Conservation (phyloP, 352 stramenopile genomes). For the Phytophthora megakarya region DNA sequence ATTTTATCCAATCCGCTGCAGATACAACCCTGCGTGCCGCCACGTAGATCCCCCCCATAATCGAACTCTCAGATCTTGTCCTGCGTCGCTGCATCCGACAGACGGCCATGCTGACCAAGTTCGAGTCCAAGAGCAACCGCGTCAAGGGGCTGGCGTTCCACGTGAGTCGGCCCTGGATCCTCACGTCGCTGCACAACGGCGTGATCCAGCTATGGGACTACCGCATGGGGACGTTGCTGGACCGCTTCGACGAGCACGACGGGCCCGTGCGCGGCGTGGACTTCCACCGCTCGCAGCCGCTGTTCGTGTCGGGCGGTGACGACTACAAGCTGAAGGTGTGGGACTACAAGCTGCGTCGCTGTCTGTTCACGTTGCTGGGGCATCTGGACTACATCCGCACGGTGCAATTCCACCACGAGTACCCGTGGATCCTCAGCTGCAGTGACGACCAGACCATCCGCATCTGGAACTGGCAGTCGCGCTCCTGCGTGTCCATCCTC, state of each 20-base stretch:
- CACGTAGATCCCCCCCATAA: constrained; percentile 33
- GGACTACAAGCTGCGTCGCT: constrained; percentile 99
- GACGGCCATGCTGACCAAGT: constrained; percentile 97
- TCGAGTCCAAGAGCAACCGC: constrained; percentile 99
- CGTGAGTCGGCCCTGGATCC: constrained; percentile 98
- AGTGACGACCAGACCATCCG: constrained; percentile 99
- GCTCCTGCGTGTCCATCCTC: constrained; percentile 98
- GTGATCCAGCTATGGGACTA: constrained; percentile 99
- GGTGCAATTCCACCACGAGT: constrained; percentile 99
- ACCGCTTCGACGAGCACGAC: constrained; percentile 99
- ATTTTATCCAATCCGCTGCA: constrained; percentile 20
- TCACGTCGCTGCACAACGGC: constrained; percentile 99
- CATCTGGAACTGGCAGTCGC: constrained; percentile 99
- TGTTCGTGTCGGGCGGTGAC: constrained; percentile 99
- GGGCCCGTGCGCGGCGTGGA: constrained; percentile 98
- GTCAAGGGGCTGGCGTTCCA: constrained; percentile 99
- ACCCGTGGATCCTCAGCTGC: constrained; percentile 98
- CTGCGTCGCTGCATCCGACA: neutral
- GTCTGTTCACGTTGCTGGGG: constrained; percentile 98
- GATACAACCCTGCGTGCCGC: neutral
- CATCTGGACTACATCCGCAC: constrained; percentile 99
- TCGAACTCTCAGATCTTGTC: constrained; percentile 16
- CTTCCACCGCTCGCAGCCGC: constrained; percentile 97
- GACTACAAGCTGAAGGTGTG: constrained; percentile 99
- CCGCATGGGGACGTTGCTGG: constrained; percentile 98